phyloP scores from a whole-genome alignment of 371 early-diverging fungal species.

The Mortierella sp. region DNA sequence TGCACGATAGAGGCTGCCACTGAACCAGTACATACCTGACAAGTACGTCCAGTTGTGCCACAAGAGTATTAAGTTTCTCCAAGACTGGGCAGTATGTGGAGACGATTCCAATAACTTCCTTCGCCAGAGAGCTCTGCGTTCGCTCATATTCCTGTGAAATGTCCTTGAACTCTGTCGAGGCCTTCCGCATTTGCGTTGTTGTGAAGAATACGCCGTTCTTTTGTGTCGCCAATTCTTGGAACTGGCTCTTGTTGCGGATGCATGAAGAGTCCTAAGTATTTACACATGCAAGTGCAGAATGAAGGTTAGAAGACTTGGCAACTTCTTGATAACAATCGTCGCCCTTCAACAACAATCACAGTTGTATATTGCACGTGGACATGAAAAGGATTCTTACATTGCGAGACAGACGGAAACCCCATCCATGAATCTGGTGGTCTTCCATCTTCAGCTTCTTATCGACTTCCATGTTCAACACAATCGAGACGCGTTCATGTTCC shows the following conservation, averaged over 20 bases:
- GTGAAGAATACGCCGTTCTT: slow-evolving; percentile 93
- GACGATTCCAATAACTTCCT: slow-evolving; percentile 87
- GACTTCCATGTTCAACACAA: slow-evolving; percentile 78
- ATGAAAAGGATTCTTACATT: slow-evolving; percentile 61
- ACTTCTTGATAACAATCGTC: neutral
- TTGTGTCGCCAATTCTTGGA: slow-evolving; percentile 91
- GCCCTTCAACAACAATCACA: neutral
- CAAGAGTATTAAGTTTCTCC: slow-evolving; percentile 78
- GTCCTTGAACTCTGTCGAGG: slow-evolving; percentile 39
- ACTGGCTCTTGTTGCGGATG: slow-evolving; percentile 75
- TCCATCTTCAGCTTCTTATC: slow-evolving; percentile 95
- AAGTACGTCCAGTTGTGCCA: slow-evolving; percentile 92
- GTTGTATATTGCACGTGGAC: neutral
- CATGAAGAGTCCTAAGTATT: slow-evolving; percentile 68
- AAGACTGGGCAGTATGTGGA: slow-evolving; percentile 88
- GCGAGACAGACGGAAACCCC: slow-evolving; percentile 90
- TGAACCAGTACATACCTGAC: slow-evolving; percentile 62
- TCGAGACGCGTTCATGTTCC: slow-evolving; percentile 76
- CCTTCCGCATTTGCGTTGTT: slow-evolving; percentile 72
- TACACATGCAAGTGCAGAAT: neutral
- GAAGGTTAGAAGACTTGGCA: neutral
- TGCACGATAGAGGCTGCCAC: neutral
- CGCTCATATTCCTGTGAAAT: slow-evolving; percentile 71
- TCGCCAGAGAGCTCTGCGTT: slow-evolving; percentile 82
- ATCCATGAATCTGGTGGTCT: slow-evolving; percentile 82